phyloP scores from a whole-genome alignment of 2,329 filamentous ascomycete species.

The Colletotrichum graminicola region DNA sequence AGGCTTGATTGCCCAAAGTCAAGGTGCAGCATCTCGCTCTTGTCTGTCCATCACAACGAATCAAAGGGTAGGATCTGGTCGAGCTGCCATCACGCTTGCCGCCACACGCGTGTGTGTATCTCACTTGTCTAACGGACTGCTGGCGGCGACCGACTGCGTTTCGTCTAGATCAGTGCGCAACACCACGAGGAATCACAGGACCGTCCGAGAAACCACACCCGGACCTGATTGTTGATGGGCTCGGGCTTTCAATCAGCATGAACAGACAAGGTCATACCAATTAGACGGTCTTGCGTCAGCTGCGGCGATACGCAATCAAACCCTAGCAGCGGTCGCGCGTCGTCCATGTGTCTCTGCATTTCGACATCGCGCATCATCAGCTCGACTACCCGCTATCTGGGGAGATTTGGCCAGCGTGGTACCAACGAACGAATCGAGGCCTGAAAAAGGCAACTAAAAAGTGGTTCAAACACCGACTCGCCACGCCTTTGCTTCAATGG shows the following conservation, averaged over 20 bases:
- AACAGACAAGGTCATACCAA: slow-evolving; percentile 1
- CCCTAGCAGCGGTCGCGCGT: slow-evolving; percentile 5
- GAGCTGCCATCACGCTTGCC: background rate
- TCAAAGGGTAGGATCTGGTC: background rate
- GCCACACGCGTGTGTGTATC: slow-evolving; percentile 14
- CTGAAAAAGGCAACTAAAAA: slow-evolving; percentile 3
- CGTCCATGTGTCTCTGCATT: slow-evolving; percentile 1
- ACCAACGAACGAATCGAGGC: slow-evolving; percentile 14
- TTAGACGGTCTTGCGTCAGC: background rate
- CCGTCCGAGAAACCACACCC: slow-evolving; percentile 5
- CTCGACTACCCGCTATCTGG: slow-evolving; percentile 3
- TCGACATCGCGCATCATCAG: slow-evolving; percentile 8
- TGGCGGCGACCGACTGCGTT: slow-evolving; percentile 14
- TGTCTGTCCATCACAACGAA: background rate
- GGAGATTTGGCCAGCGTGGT: background rate
- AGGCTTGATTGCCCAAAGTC: background rate
- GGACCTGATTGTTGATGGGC: background rate
- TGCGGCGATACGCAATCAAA: background rate
- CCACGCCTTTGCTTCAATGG: slow-evolving; percentile 5
- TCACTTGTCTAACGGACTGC: background rate
- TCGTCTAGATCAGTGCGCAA: slow-evolving; percentile 14
- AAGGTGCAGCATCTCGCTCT: background rate
- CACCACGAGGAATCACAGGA: slow-evolving; percentile 4
- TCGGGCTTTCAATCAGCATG: background rate
- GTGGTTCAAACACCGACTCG: slow-evolving; percentile 32